phyloP scores from a whole-genome alignment of 306 rosid species.

The Citrullus amarus region DNA sequence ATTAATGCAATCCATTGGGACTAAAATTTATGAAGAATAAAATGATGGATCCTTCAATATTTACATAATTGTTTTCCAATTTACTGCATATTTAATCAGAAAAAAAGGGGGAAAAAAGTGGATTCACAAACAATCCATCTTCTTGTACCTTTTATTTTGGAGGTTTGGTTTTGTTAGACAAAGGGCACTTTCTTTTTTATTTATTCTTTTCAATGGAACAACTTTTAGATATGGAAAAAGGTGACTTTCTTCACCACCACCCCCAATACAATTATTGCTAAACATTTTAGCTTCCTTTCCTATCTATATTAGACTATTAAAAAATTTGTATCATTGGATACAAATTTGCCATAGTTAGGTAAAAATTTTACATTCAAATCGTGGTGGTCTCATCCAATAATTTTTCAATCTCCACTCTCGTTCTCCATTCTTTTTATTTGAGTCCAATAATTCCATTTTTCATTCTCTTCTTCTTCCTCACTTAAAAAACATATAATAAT shows the following conservation, averaged over 20 bases:
- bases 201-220: conserved; percentile 9
- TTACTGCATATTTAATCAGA: background rate
- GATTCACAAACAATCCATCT: background rate
- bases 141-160: background rate
- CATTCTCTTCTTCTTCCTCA: background rate
- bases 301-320: background rate
- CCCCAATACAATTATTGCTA: background rate
- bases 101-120: background rate
- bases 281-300: background rate
- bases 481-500: background rate
- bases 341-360: too few species aligned
- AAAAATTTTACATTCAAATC: too few species aligned
- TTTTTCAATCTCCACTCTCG: too few species aligned
- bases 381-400: too few species aligned
- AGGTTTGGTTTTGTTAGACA: background rate
- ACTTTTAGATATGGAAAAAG: background rate
- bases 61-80: background rate
- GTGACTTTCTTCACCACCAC: background rate
- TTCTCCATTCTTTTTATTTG: too few species aligned
- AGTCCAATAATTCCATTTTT: background rate
- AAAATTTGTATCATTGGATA: too few species aligned
- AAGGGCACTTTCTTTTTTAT: background rate
- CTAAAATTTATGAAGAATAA: too few species aligned
- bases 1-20: too few species aligned
- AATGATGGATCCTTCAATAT: too few species aligned